phyloP scores from a whole-genome alignment of 2,329 filamentous ascomycete species.

The Apiospora rasikravindrae region DNA sequence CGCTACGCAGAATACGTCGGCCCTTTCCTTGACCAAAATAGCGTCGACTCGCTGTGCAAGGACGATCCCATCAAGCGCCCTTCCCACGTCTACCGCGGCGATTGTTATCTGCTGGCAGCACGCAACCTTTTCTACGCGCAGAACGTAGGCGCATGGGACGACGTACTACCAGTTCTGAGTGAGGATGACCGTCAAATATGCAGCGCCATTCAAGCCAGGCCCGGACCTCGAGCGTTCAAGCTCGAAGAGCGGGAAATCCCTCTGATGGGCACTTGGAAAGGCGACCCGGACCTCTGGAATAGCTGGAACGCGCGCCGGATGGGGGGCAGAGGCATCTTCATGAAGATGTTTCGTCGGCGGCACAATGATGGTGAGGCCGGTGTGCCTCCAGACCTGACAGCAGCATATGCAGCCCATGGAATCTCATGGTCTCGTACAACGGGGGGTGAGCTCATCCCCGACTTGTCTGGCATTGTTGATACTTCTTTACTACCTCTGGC shows the following conservation, averaged over 20 bases:
- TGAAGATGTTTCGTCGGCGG: background rate
- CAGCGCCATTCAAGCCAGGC: background rate
- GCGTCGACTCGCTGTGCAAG: too few species aligned
- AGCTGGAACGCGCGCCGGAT: background rate
- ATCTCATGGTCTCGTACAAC: background rate
- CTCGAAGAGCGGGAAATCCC: background rate
- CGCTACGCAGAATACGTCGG: background rate
- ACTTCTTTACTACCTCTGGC: background rate
- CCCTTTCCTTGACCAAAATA: background rate
- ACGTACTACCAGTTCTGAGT: background rate
- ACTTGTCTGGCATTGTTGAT: background rate
- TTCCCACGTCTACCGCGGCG: background rate
- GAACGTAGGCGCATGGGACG: background rate
- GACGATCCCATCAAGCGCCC: background rate
- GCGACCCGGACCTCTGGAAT: background rate
- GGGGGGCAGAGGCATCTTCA: background rate
- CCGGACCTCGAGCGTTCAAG: background rate
- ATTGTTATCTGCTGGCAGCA: background rate
- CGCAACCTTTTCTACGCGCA: background rate
- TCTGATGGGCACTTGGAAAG: background rate
- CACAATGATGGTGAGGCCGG: background rate
- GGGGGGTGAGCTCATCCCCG: background rate
- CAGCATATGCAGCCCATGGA: background rate
- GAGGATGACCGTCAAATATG: background rate
- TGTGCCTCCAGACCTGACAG: background rate